These are phyloP conservation scores for Thelonectria discophora DNA, from an alignment of 2,329 filamentous ascomycete species.

Conservation along the genomic window DNA sequence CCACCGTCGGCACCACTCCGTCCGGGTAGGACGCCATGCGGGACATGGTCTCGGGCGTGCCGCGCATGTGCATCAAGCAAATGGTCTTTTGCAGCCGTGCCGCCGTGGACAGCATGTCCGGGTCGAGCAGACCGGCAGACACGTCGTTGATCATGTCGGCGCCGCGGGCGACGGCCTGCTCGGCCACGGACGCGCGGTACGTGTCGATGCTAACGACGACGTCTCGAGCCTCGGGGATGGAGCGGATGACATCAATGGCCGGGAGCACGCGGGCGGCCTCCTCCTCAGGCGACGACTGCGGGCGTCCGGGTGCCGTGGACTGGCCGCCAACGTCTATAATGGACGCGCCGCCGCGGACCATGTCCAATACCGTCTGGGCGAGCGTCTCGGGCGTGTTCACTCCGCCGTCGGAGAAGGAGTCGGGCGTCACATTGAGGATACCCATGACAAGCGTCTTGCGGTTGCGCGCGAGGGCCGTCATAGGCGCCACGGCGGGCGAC, in stretches of 20 bases:
- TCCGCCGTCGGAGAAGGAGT: constrained; percentile 96
- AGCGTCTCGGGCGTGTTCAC: constrained; percentile 65
- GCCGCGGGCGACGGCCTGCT: constrained; percentile 77
- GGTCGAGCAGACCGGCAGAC: constrained; percentile 81
- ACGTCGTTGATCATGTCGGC: constrained; percentile 97
- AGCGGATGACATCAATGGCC: constrained; percentile 77
- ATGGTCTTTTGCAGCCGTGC: constrained; percentile 82
- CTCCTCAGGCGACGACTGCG: constrained; percentile 74
- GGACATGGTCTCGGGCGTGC: constrained; percentile 84
- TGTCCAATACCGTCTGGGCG: constrained; percentile 64
- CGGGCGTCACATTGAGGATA: constrained; percentile 92
- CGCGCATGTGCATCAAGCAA: constrained; percentile 92
- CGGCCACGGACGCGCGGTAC: constrained; percentile 85
- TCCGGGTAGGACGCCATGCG: constrained; percentile 72
- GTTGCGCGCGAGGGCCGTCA: constrained; percentile 66
- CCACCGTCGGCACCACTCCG: constrained; percentile 72
- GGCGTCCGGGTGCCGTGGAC: constrained; percentile 82
- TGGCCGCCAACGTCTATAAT: constrained; percentile 95
- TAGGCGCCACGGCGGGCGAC: constrained; percentile 54
- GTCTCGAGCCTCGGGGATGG: constrained; percentile 66
- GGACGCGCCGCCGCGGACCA: constrained; percentile 75
- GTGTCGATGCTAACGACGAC: constrained; percentile 91
- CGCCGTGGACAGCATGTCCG: constrained; percentile 82
- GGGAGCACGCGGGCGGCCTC: constrained; percentile 83
- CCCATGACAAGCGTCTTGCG: constrained; percentile 86